phyloP scores from a whole-genome alignment of 2,329 filamentous ascomycete species.

The Penicillium sp. region DNA sequence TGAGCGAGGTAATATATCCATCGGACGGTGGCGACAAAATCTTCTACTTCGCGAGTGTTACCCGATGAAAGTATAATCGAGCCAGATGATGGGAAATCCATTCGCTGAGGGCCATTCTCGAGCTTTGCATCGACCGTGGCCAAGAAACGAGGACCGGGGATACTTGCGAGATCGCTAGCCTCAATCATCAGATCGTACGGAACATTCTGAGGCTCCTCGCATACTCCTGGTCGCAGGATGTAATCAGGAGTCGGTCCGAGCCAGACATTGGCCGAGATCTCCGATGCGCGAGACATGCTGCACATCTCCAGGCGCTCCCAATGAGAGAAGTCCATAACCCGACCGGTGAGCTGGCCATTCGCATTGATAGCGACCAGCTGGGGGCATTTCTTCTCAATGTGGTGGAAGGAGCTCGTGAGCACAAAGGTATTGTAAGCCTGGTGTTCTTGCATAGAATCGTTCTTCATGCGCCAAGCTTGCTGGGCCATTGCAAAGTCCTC shows the following conservation, averaged over 20 bases:
- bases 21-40: slow-evolving; percentile 75
- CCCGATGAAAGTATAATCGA: slow-evolving; percentile 80
- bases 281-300: slow-evolving; percentile 80
- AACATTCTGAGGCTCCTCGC: slow-evolving; percentile 48
- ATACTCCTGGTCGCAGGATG: slow-evolving; percentile 42
- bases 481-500: slow-evolving; percentile 69
- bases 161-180: slow-evolving; percentile 74
- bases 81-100: slow-evolving; percentile 92
- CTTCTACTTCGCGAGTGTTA: slow-evolving; percentile 76
- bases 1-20: slow-evolving; percentile 86
- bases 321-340: slow-evolving; percentile 78
- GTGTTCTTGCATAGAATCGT: slow-evolving; percentile 52
- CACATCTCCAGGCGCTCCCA: slow-evolving; percentile 92
- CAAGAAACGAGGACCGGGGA: slow-evolving; percentile 65
- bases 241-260: slow-evolving; percentile 79
- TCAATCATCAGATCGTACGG: slow-evolving; percentile 79
- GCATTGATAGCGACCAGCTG: slow-evolving; percentile 72
- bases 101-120: slow-evolving; percentile 49
- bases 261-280: slow-evolving; percentile 86
- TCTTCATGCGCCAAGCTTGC: slow-evolving; percentile 63
- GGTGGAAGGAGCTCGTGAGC: slow-evolving; percentile 57
- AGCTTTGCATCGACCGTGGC: slow-evolving; percentile 57
- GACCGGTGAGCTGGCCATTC: slow-evolving; percentile 64
- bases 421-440: slow-evolving; percentile 83
- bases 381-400: slow-evolving; percentile 65